Percentiles rank a stretch among this genome's conserved stretches.
Evolutionary conservation across 2,329 filamentous ascomycete species (phyloP).

Genomic region (Berkeleyomyces rouxiae): DNA sequence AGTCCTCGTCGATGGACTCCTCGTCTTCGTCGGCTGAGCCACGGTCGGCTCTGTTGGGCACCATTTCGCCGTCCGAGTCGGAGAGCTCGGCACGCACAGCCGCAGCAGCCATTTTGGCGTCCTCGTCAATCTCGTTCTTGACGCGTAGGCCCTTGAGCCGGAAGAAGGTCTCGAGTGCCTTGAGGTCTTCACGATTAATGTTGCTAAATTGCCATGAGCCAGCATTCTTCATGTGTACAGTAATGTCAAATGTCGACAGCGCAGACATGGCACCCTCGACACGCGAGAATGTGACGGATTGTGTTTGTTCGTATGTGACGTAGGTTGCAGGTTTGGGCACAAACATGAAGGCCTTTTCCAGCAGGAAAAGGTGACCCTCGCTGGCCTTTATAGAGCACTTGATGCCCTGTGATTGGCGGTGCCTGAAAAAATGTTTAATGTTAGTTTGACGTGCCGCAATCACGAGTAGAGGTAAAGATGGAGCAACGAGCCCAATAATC

Average conservation of each 20-base stretch:
- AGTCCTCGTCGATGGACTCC: slow-evolving; percentile 91
- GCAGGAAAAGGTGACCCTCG: slow-evolving; percentile 89
- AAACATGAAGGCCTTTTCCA: slow-evolving; percentile 98
- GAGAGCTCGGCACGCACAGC: slow-evolving; percentile 71
- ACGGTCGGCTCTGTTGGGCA: slow-evolving; percentile 39
- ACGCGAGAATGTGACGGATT: slow-evolving; percentile 85
- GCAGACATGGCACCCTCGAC: slow-evolving; percentile 88
- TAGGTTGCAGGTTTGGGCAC: slow-evolving; percentile 97
- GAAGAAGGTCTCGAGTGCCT: slow-evolving; percentile 94
- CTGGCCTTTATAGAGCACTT: slow-evolving; percentile 99
- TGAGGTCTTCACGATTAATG: slow-evolving; percentile 96
- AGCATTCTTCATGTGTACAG: slow-evolving; percentile 69
- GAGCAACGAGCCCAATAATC: neutral
- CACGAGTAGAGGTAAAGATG: neutral
- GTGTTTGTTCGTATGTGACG: slow-evolving; percentile 84
- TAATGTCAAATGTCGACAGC: slow-evolving; percentile 92
- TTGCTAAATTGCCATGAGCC: slow-evolving; percentile 95
- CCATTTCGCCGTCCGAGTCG: slow-evolving; percentile 69
- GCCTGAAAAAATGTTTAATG: slow-evolving; percentile 28
- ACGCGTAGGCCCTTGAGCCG: slow-evolving; percentile 86
- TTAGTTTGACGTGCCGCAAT: slow-evolving; percentile 14
- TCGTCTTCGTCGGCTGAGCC: slow-evolving; percentile 93
- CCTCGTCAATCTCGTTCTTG: slow-evolving; percentile 97
- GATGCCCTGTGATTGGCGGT: slow-evolving; percentile 85
- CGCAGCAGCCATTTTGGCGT: slow-evolving; percentile 63